Conservation (phyloP, 192 early-diverging fungal genomes). For the Backusella westeae region DNA sequence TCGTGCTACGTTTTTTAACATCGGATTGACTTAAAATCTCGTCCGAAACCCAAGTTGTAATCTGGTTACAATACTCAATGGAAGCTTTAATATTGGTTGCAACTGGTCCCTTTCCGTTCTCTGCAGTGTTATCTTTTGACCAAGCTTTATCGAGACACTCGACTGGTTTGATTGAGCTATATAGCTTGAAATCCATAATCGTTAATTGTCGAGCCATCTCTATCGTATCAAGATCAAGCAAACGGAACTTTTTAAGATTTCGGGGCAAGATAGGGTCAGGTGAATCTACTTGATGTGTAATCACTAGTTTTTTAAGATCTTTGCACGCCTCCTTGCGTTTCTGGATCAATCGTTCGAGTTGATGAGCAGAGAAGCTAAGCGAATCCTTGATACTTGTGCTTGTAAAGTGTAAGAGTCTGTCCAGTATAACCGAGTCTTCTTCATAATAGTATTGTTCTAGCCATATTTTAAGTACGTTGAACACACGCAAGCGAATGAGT, state of each 20-base stretch:
- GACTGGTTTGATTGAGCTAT: constrained; percentile 77
- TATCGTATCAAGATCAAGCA: constrained; percentile 88
- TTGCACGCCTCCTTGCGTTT: constrained; percentile 61
- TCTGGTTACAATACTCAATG: constrained; percentile 81
- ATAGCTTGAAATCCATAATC: constrained; percentile 84
- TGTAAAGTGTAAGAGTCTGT: constrained; percentile 68
- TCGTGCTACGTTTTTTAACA: constrained; percentile 67
- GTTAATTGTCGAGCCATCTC: constrained; percentile 97
- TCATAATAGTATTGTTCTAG: constrained; percentile 87
- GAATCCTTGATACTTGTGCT: constrained; percentile 67
- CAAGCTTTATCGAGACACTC: constrained; percentile 95
- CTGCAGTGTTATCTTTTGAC: constrained; percentile 51
- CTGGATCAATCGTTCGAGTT: constrained; percentile 78
- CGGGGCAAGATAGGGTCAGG: constrained; percentile 84
- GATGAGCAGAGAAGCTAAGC: constrained; percentile 66
- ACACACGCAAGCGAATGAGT: constrained; percentile 88
- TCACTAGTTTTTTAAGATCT: constrained; percentile 56
- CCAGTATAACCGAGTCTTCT: constrained; percentile 65
- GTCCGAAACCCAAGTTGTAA: constrained; percentile 85
- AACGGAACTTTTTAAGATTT: constrained; percentile 70
- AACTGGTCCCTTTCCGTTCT: constrained; percentile 54
- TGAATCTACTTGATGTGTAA: constrained; percentile 57
- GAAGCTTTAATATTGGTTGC: constrained; percentile 87
- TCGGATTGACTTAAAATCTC: constrained; percentile 82
- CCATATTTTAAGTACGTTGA: constrained; percentile 96